Evolutionary conservation across 495 filamentous ascomycete species (phyloP), one percentile per base, ranked within the genome.

Genomic region (Podospora pseudocomata): DNA sequence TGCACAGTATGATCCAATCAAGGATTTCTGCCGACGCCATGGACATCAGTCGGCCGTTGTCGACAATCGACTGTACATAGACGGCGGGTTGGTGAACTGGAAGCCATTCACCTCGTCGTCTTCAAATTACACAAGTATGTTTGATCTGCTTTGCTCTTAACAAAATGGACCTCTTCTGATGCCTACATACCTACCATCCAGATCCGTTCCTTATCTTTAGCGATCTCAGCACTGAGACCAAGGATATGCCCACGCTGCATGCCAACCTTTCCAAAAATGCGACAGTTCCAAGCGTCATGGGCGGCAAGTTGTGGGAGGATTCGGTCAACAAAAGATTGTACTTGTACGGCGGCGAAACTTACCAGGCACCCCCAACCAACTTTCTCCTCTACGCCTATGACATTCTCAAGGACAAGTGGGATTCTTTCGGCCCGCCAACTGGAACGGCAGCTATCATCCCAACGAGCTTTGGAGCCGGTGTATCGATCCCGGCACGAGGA

Each of bases 251-350:
- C 15, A 69, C 75, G 15, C 72, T 82, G 26, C 71, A 82, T 44
- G 76, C 80, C 60, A 82, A 83, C 32, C 72, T 85, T 2, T 81
- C 79, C 28, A 86, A 86, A 64, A 81, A 83, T 63, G 71, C 70
- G 18, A 76, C 78, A 19, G 76, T 86, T 26, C 85, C 85, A 0
- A 68, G 62, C 63, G 76, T 82, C 26, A 73, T 67, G 59, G 81
- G 84, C 28, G 84, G 82, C 0, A 70, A 80, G 23, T 65, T 86
- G 13, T 86, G 83, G 84, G 74, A 77, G 32, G 84, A 86, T 66
- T 72, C 77, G n/a, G 79, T 83, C 32, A 85, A 87, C 68, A 84
- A 84, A 70, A 72, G 78, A 30, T 78, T 86, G 60, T 86, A 83
- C 67, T 73, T 81, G 13, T 86, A 76, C 70, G 84, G 85, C 9